Conservation (phyloP, 2,329 filamentous ascomycete species). For the Fusarium fracticaudum region DNA sequence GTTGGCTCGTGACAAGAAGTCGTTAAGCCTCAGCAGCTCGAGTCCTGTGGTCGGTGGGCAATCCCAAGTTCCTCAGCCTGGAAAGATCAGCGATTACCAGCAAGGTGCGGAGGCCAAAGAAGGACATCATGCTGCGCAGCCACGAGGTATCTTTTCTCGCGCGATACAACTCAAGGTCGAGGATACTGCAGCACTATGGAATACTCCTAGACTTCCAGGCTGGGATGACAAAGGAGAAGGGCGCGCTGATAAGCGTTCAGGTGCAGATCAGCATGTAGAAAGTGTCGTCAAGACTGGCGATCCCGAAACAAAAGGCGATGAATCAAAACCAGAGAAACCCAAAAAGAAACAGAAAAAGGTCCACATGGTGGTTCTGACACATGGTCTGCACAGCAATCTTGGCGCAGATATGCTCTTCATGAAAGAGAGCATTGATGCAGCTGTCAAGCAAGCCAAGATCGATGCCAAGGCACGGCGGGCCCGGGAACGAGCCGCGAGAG, state of each 20-base stretch:
- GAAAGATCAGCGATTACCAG: conserved; percentile 80
- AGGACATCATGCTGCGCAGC: conserved; percentile 68
- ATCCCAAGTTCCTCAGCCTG: conserved; percentile 68
- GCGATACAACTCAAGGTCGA: conserved; percentile 83
- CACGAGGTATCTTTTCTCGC: conserved; percentile 83
- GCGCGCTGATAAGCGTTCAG: conserved; percentile 32
- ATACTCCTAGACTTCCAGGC: conserved; percentile 83
- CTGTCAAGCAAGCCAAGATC: conserved; percentile 76
- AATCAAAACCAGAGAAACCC: conserved; percentile 41
- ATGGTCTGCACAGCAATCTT: conserved; percentile 94
- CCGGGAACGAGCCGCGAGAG: conserved; percentile 54
- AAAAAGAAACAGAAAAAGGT: conserved; percentile 80
- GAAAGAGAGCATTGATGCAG: conserved; percentile 95
- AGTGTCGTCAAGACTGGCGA: conserved; percentile 48
- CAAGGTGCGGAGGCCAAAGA: conserved; percentile 66
- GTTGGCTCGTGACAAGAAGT: conserved; percentile 86
- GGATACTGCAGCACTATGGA: conserved; percentile 91
- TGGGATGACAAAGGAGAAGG: conserved; percentile 59
- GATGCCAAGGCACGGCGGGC: conserved; percentile 71
- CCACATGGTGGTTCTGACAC: conserved; percentile 91
- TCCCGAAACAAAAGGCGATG: conserved; percentile 41
- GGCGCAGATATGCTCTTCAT: conserved; percentile 96
- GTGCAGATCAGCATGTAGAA: conserved; percentile 47
- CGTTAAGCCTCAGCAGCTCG: conserved; percentile 70
- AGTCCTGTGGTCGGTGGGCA: conserved; percentile 57